These are phyloP conservation scores for Tuber indicum DNA, from an alignment of 495 filamentous ascomycete species.

Conservation along the genomic window DNA sequence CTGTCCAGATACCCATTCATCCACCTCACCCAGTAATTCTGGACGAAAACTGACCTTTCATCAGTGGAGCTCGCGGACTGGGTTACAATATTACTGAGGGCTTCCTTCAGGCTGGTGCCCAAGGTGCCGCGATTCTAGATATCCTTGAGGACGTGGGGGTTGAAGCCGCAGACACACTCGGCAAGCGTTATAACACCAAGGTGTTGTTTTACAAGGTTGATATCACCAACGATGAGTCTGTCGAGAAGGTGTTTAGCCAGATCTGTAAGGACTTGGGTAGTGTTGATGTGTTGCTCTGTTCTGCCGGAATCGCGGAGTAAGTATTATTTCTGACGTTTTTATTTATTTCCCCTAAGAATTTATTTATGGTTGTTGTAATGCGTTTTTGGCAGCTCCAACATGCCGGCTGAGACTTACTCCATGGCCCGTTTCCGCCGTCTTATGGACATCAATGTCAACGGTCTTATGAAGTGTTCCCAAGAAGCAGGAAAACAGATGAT, in stretches of 20 bases:
- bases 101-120: conserved; percentile 62
- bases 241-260: conserved; percentile 47
- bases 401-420: conserved; percentile 53
- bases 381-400: conserved; percentile 49
- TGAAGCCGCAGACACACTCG: conserved; percentile 55
- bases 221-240: conserved; percentile 60
- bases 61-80: conserved; percentile 65
- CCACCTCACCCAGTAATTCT: neutral
- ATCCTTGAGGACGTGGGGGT: conserved; percentile 64
- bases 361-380: conserved; percentile 7
- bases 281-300: conserved; percentile 69
- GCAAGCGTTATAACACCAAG: conserved; percentile 57
- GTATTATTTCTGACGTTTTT: conserved; percentile 25
- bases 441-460: conserved; percentile 68
- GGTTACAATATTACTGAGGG: conserved; percentile 70
- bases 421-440: conserved; percentile 58
- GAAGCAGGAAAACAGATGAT: conserved; percentile 61
- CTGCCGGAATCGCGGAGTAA: conserved; percentile 74
- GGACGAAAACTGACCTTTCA: conserved; percentile 23
- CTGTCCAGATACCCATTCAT: neutral
- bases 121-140: conserved; percentile 65
- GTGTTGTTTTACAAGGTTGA: conserved; percentile 70
- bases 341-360: neutral
- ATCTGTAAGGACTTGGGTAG: conserved; percentile 54
- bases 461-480: conserved; percentile 61